These are phyloP conservation scores for Mycosphaerella sp. DNA, from an alignment of 2,329 filamentous ascomycete genomes.

Conservation along the genomic window DNA sequence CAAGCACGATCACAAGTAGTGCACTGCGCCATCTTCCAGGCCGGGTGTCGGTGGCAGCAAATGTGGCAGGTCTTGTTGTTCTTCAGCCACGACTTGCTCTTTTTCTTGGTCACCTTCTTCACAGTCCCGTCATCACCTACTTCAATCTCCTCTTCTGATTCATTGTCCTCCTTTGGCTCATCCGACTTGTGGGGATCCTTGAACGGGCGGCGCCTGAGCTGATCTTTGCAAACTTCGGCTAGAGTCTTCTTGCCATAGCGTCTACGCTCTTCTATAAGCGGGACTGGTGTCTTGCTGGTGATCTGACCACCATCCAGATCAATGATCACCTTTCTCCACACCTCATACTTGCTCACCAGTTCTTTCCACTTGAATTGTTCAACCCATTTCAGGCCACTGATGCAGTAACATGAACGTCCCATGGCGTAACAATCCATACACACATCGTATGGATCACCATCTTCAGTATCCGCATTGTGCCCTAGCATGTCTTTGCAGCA, in stretches of 20 bases:
- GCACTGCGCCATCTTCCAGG: slow-evolving; percentile 80
- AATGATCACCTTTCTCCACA: slow-evolving; percentile 74
- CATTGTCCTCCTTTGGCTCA: slow-evolving; percentile 38
- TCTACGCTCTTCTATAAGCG: slow-evolving; percentile 63
- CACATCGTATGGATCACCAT: slow-evolving; percentile 84
- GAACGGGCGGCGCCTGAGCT: slow-evolving; percentile 72
- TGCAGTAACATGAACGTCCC: slow-evolving; percentile 85
- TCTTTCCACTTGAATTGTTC: slow-evolving; percentile 88
- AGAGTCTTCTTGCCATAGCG: slow-evolving; percentile 67
- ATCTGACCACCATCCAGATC: slow-evolving; percentile 59
- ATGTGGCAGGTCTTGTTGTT: slow-evolving; percentile 65
- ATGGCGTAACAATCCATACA: slow-evolving; percentile 99
- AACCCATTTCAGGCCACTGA: slow-evolving; percentile 80
- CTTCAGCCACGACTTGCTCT: slow-evolving; percentile 44
- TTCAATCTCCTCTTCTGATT: slow-evolving; percentile 49
- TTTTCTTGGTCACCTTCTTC: slow-evolving; percentile 59
- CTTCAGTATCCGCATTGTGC: slow-evolving; percentile 49
- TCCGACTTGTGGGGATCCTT: slow-evolving; percentile 66
- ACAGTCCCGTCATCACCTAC: slow-evolving; percentile 58
- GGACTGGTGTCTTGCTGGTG: slow-evolving; percentile 58
- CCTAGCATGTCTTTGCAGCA: slow-evolving; percentile 64
- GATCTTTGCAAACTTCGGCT: slow-evolving; percentile 90
- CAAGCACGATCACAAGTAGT: slow-evolving; percentile 69
- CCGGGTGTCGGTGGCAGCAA: slow-evolving; percentile 70
- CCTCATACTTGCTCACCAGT: slow-evolving; percentile 69